Evolutionary conservation across 306 rosid species (phyloP).

Genomic region (Hippophae gyantsensis): DNA sequence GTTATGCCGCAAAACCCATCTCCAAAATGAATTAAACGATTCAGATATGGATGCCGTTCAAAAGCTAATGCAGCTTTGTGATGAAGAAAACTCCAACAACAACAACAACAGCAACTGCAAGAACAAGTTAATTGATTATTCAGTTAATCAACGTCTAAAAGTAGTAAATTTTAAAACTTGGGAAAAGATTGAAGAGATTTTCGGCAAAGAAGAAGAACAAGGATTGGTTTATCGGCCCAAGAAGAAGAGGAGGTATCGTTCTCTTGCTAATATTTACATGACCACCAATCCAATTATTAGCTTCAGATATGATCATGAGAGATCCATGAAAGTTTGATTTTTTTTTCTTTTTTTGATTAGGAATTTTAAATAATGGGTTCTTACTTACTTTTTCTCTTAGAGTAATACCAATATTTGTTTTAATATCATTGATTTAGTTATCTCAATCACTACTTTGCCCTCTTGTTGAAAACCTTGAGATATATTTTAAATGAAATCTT

Average conservation of each 20-base stretch:
- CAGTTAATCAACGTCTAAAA: not conserved
- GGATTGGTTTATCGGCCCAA: not conserved
- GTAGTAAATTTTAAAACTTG: slow-evolving; percentile 6
- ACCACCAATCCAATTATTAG: slow-evolving; percentile 8
- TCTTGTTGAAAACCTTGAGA: too few species aligned
- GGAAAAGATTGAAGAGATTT: slow-evolving; percentile 39
- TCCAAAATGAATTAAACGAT: slow-evolving; percentile 17
- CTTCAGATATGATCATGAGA: too few species aligned
- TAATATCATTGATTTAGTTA: too few species aligned
- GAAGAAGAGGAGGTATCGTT: slow-evolving; percentile 40
- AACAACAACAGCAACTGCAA: slow-evolving; percentile 4
- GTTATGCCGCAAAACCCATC: not conserved
- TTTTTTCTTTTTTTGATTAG: too few species aligned
- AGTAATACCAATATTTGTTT: too few species aligned
- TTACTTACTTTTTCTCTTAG: too few species aligned
- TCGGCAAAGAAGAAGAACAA: slow-evolving; percentile 34
- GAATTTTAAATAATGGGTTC: too few species aligned
- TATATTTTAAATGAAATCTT: too few species aligned
- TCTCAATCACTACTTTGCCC: too few species aligned
- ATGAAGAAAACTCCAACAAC: slow-evolving; percentile 26
- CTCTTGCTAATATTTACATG: slow-evolving; percentile 37
- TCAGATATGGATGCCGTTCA: slow-evolving; percentile 33
- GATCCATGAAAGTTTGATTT: too few species aligned
- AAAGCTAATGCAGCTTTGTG: slow-evolving; percentile 47
- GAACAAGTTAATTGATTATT: not conserved